These are phyloP conservation scores for Oryza punctata DNA, from an alignment of 176 grass and related monocot genomes.

Conservation along the genomic window DNA sequence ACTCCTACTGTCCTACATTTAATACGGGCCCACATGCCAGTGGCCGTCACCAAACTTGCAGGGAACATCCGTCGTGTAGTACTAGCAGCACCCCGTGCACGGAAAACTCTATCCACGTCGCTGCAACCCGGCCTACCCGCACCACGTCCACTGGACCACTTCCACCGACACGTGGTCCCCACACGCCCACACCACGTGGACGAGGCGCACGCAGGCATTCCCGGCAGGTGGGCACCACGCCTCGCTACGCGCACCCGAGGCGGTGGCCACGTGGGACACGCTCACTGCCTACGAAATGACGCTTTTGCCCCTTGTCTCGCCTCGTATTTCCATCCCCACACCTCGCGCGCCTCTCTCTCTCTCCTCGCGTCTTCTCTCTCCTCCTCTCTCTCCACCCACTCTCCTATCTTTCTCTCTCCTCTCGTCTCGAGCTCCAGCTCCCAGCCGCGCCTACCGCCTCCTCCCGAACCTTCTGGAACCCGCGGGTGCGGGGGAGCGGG, in stretches of 20 bases:
- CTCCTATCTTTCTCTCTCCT: background rate
- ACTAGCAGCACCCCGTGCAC: background rate
- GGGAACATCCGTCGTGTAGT: background rate
- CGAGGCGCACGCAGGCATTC: background rate
- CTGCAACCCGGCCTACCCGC: fast-evolving
- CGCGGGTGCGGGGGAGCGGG: slow-evolving; percentile 8
- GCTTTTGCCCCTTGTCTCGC: slow-evolving; percentile 28
- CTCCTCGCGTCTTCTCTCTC: slow-evolving; percentile 16
- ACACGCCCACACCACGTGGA: fast-evolving
- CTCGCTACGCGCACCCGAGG: slow-evolving; percentile 13
- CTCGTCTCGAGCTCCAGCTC: slow-evolving; percentile 12
- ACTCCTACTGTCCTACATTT: background rate
- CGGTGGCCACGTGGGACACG: background rate
- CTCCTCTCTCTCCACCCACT: too few species aligned
- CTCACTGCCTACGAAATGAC: background rate
- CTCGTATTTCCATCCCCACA: slow-evolving; percentile 37
- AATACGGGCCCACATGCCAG: background rate
- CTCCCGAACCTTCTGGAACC: slow-evolving; percentile 46
- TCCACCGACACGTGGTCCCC: background rate
- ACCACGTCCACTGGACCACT: background rate
- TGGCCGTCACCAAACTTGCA: background rate
- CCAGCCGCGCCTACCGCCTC: background rate
- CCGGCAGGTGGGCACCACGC: background rate
- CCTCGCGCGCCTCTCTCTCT: slow-evolving; percentile 9
- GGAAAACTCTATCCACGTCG: background rate